Evolutionary conservation across 306 rosid species (phyloP).

Genomic region (Vigna unguiculata): DNA sequence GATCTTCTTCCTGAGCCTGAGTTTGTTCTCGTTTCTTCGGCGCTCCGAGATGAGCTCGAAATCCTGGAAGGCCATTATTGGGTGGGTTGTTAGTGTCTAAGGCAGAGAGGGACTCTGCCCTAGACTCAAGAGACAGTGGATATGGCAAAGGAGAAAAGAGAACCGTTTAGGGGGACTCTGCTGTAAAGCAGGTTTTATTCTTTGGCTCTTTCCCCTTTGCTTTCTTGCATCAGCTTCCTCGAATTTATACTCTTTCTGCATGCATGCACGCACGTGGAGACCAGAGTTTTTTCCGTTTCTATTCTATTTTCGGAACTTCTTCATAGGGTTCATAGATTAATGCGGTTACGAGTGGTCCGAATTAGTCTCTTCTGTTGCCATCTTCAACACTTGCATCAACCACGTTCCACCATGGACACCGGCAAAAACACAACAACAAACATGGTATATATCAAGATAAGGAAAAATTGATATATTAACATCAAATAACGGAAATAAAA

Average conservation of each 20-base stretch:
- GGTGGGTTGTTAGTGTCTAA: slow-evolving; percentile 37
- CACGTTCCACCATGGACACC: too few species aligned
- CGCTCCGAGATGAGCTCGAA: slow-evolving; percentile 70
- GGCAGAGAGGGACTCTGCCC: slow-evolving; percentile 86
- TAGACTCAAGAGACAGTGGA: slow-evolving; percentile 38
- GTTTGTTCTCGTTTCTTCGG: slow-evolving; percentile 50
- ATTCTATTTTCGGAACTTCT: slow-evolving; percentile 48
- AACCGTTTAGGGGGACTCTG: neutral
- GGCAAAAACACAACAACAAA: too few species aligned
- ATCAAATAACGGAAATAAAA: too few species aligned
- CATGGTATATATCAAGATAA: too few species aligned
- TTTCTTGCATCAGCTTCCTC: neutral
- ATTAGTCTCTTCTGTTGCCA: neutral
- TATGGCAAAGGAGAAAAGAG: neutral
- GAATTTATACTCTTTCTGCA: neutral
- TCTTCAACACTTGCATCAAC: neutral
- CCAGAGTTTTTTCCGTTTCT: slow-evolving; percentile 62
- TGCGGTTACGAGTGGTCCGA: neutral
- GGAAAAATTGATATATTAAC: too few species aligned
- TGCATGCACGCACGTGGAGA: slow-evolving; percentile 45
- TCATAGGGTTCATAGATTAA: neutral
- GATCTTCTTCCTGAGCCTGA: slow-evolving; percentile 47
- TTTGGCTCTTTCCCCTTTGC: neutral
- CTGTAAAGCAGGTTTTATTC: too few species aligned
- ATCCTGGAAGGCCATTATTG: slow-evolving; percentile 75